Evolutionary conservation across 208 protist genomes (phyloP), one percentile per base, ranked within the genome.

Genomic region (Histomonas meleagridis): DNA sequence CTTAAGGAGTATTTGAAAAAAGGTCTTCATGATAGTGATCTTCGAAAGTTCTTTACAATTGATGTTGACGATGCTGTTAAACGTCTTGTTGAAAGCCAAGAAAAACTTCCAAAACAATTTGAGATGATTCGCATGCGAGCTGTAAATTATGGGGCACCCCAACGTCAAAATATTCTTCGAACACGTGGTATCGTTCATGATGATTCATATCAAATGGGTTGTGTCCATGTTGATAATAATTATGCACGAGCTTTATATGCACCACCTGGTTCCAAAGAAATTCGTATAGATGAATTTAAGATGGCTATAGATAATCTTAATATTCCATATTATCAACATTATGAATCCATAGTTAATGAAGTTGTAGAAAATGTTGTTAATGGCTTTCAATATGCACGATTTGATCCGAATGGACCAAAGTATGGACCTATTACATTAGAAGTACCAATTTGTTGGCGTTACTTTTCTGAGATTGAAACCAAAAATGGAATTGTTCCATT

Each of bases 111-210:
- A 55, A 86, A 86, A n/a, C 26, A 57, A 32, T 55, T 86, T 10
- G 76, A 86, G 38, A 86, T 86, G 76, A 12, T 86, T 35, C 40
- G 76, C 46, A 86, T 86, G 76, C 65, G 65, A 43, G 65, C 65
- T 23, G 40, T 10, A 40, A 72, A 72, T 32, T 72, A 72, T n/a
- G 18, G 32, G 18, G n/a, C 9, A 5, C 65, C 32, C 10, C 65
- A 72, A 16, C 32, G 40, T 26, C 7, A 43, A 16, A 43, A 72
- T 72, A 43, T 43, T 16, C 32, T 72, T 1, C 14, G 3, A 40
- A 40, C 12, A 2, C 32, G 40, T 16, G 65, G 65, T 40, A 48
- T 86, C 18, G 38, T 86, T 26, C 51, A 86, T 55, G 76, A 86
- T 32, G 35, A 48, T 32, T 55, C 76, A 46, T 86, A 86, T 46